Evolutionary conservation across 129 eudicot genomes (phyloP), one percentile per base, ranked within the genome.

Genomic region (Chrysanthemum makinoi): DNA sequence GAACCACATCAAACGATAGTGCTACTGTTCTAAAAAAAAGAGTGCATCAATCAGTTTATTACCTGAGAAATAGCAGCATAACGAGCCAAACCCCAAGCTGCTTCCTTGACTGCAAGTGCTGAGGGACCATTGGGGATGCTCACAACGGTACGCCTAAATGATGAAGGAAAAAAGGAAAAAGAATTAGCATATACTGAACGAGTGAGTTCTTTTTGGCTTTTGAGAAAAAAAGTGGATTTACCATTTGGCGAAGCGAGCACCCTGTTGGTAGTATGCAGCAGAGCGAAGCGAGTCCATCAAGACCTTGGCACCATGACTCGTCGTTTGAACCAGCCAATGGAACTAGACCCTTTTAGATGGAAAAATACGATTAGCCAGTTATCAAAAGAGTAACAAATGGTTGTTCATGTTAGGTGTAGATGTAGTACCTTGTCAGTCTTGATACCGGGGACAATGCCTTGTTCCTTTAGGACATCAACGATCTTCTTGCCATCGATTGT

Each of bases 291-390:
- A 88, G 88, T n/a, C 96, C 96, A 65, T 88, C 96, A 69, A 88
- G 96, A 81, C 96, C 96, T 80, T 89, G 96, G 86, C 96, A 89
- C 96, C 96, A 89, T 13, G 96, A 89, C 75, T 89, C 96, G 11
- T 84, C 81, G 70, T 89, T 89, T 57, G 96, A 89, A 51, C 96
- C 96, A 77, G 84, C 84, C 73, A 89, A 79, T 14, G 96, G 96
- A 63, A 89, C 96, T 51, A 89, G 80, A 75, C 96, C 96, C 96
- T 89, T 69, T 68, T 64, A 70, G 17, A 62, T 4, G 50, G 48
- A 52, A 65, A 43, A 14, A 72, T 50, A 17, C 54, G 5, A 5
- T 71, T 46, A 71, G 14, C 53, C 72, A 26, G 16, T 48, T 4
- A 26, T 13, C 16, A 64, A 52, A 52, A 33, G 22, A 28, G 20